Evolutionary conservation across 208 protist species (phyloP).

Genomic region (Trypanosoma rangeli): DNA sequence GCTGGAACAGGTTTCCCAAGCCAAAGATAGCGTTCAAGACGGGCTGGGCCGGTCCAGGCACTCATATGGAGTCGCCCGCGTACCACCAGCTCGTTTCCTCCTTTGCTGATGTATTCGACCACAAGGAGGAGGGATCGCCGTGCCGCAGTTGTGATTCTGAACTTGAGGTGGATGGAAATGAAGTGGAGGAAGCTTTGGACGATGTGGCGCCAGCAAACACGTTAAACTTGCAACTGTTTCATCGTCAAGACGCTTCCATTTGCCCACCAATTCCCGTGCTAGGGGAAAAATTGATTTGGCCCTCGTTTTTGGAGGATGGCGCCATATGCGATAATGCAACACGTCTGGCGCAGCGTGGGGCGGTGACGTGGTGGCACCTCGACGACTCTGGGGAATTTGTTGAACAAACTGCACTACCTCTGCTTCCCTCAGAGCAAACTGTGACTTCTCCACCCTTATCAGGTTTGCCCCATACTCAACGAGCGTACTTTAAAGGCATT

Average conservation of each 20-base stretch:
- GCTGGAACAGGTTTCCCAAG: slow-evolving; percentile 67
- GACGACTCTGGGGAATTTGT: slow-evolving; percentile 91
- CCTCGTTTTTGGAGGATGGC: slow-evolving; percentile 63
- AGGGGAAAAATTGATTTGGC: slow-evolving; percentile 73
- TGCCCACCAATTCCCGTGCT: slow-evolving; percentile 62
- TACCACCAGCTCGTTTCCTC: slow-evolving; percentile 77
- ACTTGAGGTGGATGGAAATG: neutral
- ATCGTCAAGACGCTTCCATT: slow-evolving; percentile 49
- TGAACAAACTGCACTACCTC: slow-evolving; percentile 73
- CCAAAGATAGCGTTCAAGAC: slow-evolving; percentile 80
- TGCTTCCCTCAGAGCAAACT: slow-evolving; percentile 11
- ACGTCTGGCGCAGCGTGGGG: slow-evolving; percentile 69
- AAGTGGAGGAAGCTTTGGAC: slow-evolving; percentile 2
- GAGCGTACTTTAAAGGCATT: slow-evolving; percentile 28
- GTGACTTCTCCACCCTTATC: slow-evolving; percentile 6
- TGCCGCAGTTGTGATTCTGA: slow-evolving; percentile 28
- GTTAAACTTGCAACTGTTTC: slow-evolving; percentile 89
- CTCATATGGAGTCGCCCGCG: slow-evolving; percentile 56
- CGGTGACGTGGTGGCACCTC: slow-evolving; percentile 87
- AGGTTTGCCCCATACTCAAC: slow-evolving; percentile 13
- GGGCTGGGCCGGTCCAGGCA: slow-evolving; percentile 82
- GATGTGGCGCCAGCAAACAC: slow-evolving; percentile 25
- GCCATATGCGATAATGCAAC: slow-evolving; percentile 84
- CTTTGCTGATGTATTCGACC: slow-evolving; percentile 80
- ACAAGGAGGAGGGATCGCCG: neutral